Evolutionary conservation across 129 eudicot genomes (phyloP), one percentile per base, ranked within the genome.

Genomic region (Lonicera japonica): DNA sequence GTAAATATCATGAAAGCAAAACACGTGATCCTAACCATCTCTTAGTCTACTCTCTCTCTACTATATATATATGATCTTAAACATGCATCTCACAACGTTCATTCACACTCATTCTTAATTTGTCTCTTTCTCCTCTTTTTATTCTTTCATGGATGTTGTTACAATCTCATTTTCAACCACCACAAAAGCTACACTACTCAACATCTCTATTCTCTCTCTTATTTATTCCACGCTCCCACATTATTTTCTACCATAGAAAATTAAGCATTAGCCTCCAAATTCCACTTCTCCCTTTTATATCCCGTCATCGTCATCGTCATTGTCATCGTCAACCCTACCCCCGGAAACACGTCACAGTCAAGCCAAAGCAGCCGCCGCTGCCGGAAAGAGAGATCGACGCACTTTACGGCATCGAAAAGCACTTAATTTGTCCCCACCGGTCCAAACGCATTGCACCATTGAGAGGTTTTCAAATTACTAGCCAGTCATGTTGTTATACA

Each of bases 391-490:
- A 70, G 56, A 69, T 73, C 19, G 80, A 83, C 58, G 77, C 80
- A 21, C 77, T 52, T 58, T 83, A 72, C 29, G 89, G 78, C 13
- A 67, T 55, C 18, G 83, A 83, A 50, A 63, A 65, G 67, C 80
- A 82, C n/a, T n/a, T n/a, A n/a, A 23, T 75, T 58, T n/a, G 89
- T 83, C 19, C 89, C 89, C 9, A 66, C 80, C 20, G 85, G 89
- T 63, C 89, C 89, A 14, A 83, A 83, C 66, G 85, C 85, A 19
- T 79, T 83, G 82, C 89, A 83, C 72, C 89, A 83, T 57, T 76
- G 77, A 75, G 77, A 75, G 80, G 83, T 73, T 70, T 5, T n/a
- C 22, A 21, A 47, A 36, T 16, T 43, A 29, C n/a, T 29, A 29
- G 2, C 2, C 23, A 9, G 21, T 61, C 7, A 3, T 40, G 54